Base-by-base conservation (phyloP, 148 eudicot species). In the Rhododendron griersonianum region DNA sequence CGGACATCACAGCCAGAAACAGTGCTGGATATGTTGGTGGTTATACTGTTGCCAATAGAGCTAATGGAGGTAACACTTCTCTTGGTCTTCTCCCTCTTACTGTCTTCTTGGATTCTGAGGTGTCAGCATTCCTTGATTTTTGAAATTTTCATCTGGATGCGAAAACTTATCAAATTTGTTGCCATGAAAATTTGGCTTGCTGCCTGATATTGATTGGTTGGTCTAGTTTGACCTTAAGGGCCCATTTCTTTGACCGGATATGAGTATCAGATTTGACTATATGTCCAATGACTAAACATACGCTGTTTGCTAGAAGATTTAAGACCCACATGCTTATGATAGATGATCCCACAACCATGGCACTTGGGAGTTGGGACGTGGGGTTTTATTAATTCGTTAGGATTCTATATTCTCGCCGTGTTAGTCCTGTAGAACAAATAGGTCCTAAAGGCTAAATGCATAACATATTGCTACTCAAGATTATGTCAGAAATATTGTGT, bases 1-100 rank as follows among this genome's bases (percentile, higher is more conserved):
- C 94, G 50, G 96, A 96, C 81, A 91, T 89, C 83, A 81, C 93
- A 47, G 93, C 93, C 81, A 94, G 90, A 83, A 92, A 92, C 87
- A 90, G 95, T 73, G 94, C 91, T 83, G 92, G 90, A 85, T 96
- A 90, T 93, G 95, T 92, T 89, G 99, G 96, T 87, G 93, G 95
- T 87, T 93, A 91, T 86, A 91, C 88, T 83, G 91, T 92, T 88
- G 76, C 89, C 87, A 86, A 90, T 94, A 92, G 94, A 90, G 86
- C 94, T 89, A 90, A 89, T 91, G 92, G 95, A 93, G 98, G 98
- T 95, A 87, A 84, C 75, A 78, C 44, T 88, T 51, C 57, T 69
- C 57, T 83, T 28, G 10, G 8, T 33, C 63, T 39, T 15, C 51
- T 74, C n/a, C 23, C 1, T 84, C 30, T n/a, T 30, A 8, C 15